Evolutionary conservation across 345 rosid species (phyloP), one percentile per base, ranked within the genome.

Genomic region (Lenwebbia sp.): DNA sequence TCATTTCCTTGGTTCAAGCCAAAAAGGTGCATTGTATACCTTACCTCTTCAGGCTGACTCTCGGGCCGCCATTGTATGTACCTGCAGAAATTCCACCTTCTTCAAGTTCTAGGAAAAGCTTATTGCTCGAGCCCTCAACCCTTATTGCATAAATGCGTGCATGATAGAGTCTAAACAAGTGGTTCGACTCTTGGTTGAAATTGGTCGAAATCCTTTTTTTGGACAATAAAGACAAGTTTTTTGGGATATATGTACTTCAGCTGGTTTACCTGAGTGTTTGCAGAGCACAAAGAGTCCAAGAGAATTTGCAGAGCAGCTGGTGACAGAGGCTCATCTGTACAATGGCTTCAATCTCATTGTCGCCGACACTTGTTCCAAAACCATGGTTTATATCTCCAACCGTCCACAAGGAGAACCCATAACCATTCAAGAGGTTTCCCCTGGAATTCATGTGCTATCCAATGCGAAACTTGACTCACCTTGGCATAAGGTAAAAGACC

Each of bases 371-470:
- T 56, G 87, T 83, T 90, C 95, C 85, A 93, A 85, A 83, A 85
- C 88, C 25, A 94, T 94, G 98, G 89, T 91, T 83, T 90, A 92
- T 76, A 56, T 93, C 90, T 90, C 95, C 87, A 95, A 93, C 90
- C 86, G 90, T 82, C 92, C 92, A 15, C 82, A 88, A 87, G 91
- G 92, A 37, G 90, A 89, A 84, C 85, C 90, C 22, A 76, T 90
- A 30, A 54, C 54, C 85, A 83, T 90, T 83, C 93, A 91, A 86
- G 90, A 91, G 82, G 96, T 94, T 90, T 82, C 91, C 75, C 93
- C 93, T 37, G 98, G 98, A 58, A 84, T 93, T 84, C 98, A 95
- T 70, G 92, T 92, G 19, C 94, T 95, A 85, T 91, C 97, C 70
- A 92, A 90, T 83, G 92, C 90, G 53, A 93, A 90, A 85, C 95